These are phyloP conservation scores for Gossypium bickii DNA, from an alignment of 345 rosid genomes.

Conservation along the genomic window DNA sequence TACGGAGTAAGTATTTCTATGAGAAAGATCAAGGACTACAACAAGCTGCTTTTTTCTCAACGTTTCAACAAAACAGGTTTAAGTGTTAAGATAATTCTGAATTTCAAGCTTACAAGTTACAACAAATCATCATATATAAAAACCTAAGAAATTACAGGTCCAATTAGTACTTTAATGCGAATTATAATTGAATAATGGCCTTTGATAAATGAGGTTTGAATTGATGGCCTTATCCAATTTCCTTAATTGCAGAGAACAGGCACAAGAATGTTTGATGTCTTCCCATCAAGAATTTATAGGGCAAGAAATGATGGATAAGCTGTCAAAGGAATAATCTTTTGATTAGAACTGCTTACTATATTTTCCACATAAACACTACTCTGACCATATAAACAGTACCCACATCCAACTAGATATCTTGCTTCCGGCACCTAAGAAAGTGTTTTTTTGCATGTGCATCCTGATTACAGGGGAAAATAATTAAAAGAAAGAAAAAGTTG, in stretches of 20 bases:
- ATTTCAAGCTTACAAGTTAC: not conserved
- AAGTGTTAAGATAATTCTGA: not conserved
- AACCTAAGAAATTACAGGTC: not conserved
- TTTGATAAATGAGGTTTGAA: not conserved
- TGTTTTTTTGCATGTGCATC: not conserved
- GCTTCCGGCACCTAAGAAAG: not conserved
- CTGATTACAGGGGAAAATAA: not conserved
- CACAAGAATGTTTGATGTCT: not conserved
- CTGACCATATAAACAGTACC: too few species aligned
- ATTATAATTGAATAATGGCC: not conserved
- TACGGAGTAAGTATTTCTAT: not conserved
- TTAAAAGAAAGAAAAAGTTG: not conserved
- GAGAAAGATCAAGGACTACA: not conserved
- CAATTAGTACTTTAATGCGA: not conserved
- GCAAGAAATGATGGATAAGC: not conserved
- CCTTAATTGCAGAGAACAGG: not conserved
- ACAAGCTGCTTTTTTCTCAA: slow-evolving; percentile 1
- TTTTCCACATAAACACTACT: not conserved
- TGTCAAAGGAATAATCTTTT: not conserved
- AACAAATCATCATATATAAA: not conserved
- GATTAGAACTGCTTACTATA: not conserved
- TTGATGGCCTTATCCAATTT: not conserved
- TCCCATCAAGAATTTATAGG: not conserved
- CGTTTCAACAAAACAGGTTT: not conserved
- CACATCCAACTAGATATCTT: not conserved